Evolutionary conservation across 208 protist genomes (phyloP), one percentile per base, ranked within the genome.

Genomic region (Crithidia mellificae): DNA sequence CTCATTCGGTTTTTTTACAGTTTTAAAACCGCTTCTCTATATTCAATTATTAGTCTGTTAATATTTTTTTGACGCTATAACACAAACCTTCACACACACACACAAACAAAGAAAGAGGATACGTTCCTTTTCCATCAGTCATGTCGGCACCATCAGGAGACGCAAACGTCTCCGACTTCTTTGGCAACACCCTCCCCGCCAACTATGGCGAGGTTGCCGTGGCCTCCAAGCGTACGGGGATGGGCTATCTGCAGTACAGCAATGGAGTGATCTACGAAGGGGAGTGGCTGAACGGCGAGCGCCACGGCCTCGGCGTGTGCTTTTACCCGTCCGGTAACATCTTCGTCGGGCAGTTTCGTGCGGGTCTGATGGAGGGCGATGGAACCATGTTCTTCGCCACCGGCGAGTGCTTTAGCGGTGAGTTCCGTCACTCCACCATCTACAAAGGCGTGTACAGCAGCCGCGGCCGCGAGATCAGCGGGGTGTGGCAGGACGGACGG

Each of bases 241-340:
- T 58, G 30, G 65, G 63, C 34, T 80, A 62, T 30, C 30, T 72
- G 24, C 66, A 71, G 50, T 85, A 78, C 62, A 46, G 47, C 43
- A 78, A 83, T 36, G 82, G 83, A 2, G 77, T 74, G 0, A 67
- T 90, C 17, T 93, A 90, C 74, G 82, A 89, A 30, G 88, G 84
- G 4, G 65, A 78, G 38, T 74, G 67, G 38, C 55, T 79, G 7
- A 44, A 75, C 38, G 84, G 78, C 34, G 61, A 78, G 46, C 80
- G 78, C 5, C 73, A 90, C 59, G 88, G 82, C 12, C 78, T 78
- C 27, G 88, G 88, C 32, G 67, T 83, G 8, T 84, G 83, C 43
- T 85, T 73, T 47, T 91, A 82, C 66, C 32, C 74, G 1, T 88
- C 83, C 20, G 84, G 88, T 32, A 82, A 83, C 62, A 82, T 93